phyloP scores from a whole-genome alignment of 148 eudicot genomes.

The Fallopia convolvulus region DNA sequence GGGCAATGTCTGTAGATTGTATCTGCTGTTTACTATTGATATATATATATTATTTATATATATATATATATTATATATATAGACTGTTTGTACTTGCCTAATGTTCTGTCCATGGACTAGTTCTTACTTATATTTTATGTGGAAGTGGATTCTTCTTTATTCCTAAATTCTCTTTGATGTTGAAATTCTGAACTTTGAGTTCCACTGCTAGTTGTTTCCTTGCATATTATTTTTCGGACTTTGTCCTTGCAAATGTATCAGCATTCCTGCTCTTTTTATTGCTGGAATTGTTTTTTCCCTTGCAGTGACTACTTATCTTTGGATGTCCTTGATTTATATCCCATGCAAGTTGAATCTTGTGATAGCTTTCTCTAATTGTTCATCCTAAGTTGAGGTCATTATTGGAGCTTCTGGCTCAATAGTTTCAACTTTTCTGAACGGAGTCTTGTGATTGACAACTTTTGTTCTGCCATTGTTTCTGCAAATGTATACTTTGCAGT shows the following conservation, averaged over 20 bases:
- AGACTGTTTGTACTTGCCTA: background rate
- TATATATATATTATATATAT: background rate
- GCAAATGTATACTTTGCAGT: background rate
- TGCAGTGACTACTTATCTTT: background rate
- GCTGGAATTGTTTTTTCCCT: background rate
- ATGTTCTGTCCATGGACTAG: background rate
- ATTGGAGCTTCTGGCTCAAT: background rate
- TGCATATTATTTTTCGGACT: background rate
- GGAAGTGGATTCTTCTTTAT: background rate
- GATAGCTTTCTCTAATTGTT: background rate
- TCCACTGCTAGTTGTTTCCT: constrained; percentile 1
- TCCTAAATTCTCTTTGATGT: background rate
- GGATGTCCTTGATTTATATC: background rate
- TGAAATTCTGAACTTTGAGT: background rate
- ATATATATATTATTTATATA: background rate
- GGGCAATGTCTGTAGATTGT: background rate
- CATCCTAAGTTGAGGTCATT: background rate
- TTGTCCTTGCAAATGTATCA: background rate
- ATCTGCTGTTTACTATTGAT: background rate
- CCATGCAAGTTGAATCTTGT: background rate
- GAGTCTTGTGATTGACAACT: background rate
- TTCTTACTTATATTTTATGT: background rate
- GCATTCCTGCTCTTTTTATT: background rate
- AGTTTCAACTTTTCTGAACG: background rate
- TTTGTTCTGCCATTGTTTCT: background rate